Conservation (phyloP, 371 early-diverging fungal species). For the Mortierella sp. region DNA sequence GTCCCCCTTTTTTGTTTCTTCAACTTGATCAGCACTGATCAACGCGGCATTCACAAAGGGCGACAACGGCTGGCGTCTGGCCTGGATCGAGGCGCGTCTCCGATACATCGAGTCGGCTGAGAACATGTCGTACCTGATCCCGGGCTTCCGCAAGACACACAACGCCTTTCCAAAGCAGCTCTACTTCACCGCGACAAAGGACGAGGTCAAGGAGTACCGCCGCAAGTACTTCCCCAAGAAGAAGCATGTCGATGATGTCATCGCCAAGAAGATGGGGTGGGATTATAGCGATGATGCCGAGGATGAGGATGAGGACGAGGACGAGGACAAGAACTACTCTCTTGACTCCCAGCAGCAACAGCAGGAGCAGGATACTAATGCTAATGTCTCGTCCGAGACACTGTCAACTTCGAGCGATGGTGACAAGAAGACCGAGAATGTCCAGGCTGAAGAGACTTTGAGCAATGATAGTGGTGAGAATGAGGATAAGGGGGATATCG, state of each 20-base stretch:
- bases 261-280: neutral
- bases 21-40: conserved; percentile 14
- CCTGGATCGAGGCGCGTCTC: conserved; percentile 27
- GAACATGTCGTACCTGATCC: conserved; percentile 34
- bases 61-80: conserved; percentile 34
- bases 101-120: conserved; percentile 41
- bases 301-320: neutral
- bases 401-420: neutral
- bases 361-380: neutral
- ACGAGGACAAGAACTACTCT: neutral
- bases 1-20: neutral
- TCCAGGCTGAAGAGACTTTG: neutral
- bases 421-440: neutral
- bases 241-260: neutral
- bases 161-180: conserved; percentile 26
- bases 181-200: conserved; percentile 18
- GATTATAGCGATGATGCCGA: neutral
- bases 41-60: conserved; percentile 22
- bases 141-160: conserved; percentile 23
- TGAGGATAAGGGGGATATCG: too few relatives aligned
- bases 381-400: neutral
- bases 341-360: neutral
- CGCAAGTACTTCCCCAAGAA: conserved; percentile 7
- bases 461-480: neutral
- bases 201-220: conserved; percentile 12